Evolutionary conservation across 1,284 basidiomycete species (phyloP).

Genomic region (Clitocybe nebularis): DNA sequence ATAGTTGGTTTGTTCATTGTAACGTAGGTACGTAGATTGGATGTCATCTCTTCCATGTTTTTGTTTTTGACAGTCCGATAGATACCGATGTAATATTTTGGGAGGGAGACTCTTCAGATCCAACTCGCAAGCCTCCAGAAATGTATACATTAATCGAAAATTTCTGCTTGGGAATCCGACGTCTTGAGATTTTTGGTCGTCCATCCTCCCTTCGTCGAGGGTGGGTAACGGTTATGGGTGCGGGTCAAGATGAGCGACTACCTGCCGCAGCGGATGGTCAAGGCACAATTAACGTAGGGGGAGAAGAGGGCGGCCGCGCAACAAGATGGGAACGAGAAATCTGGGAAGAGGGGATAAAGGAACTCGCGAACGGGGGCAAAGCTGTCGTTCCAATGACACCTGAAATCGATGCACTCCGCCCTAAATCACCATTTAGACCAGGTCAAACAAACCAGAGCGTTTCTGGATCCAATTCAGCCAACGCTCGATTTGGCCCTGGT

Average conservation of each 20-base stretch:
- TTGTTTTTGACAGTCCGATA: slow-evolving; percentile 22
- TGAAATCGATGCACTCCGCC: slow-evolving; percentile 84
- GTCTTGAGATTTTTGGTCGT: slow-evolving; percentile 88
- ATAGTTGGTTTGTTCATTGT: slow-evolving; percentile 96
- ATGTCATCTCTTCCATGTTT: slow-evolving; percentile 1
- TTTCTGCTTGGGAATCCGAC: slow-evolving; percentile 91
- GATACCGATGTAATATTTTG: slow-evolving; percentile 97
- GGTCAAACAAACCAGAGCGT: slow-evolving; percentile 23
- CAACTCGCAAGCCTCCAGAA: slow-evolving; percentile 87
- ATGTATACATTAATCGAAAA: slow-evolving; percentile 96
- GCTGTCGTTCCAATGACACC: slow-evolving; percentile 66
- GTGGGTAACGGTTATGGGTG: slow-evolving; percentile 85
- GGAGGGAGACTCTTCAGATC: slow-evolving; percentile 81
- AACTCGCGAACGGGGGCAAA: slow-evolving; percentile 49
- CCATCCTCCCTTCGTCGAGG: slow-evolving; percentile 75
- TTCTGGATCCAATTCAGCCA: slow-evolving; percentile 14
- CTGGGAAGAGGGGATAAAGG: slow-evolving; percentile 58
- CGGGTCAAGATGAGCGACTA: slow-evolving; percentile 55
- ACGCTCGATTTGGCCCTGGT: slow-evolving; percentile 20
- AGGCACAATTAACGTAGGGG: slow-evolving; percentile 33
- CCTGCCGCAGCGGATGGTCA: slow-evolving; percentile 23
- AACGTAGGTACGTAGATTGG: slow-evolving; percentile 72
- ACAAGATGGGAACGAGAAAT: slow-evolving; percentile 51
- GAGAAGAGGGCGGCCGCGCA: slow-evolving; percentile 40
- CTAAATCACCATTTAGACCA: slow-evolving; percentile 71